Evolutionary conservation across 2,329 filamentous ascomycete genomes (phyloP), one percentile per base, ranked within the genome.

Genomic region (Aureobasidium musti): DNA sequence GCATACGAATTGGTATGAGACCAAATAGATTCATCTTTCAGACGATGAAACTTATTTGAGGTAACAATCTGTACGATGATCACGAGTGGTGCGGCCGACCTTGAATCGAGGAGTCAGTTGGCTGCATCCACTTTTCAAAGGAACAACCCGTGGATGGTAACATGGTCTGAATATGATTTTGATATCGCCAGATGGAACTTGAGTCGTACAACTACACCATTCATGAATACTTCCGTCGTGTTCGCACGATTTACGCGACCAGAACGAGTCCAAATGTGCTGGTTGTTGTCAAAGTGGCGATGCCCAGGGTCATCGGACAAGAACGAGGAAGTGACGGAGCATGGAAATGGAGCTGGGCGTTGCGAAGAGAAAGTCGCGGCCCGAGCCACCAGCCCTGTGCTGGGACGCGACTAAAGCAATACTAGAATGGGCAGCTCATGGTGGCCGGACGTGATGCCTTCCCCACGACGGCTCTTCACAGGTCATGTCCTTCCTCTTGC

Each of bases 401-500:
- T 54, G 21, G 35, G 41, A 39, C 53, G 53, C 39, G 54, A 45
- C 39, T 39, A 59, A 33, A 52, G 49, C 49, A 52, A 59, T 43
- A 37, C 23, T 45, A 56, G 54, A 30, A 43, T 28, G 54, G 53
- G 30, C 33, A 45, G 54, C 39, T 43, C 54, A 30, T 59, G 21
- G 37, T 59, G 45, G 23, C 49, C 49, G 49, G 47, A 50, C 26
- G 49, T 30, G 26, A 30, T 52, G 54, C 39, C 37, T 43, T 64
- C 61, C 61, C 61, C 61, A 63, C 39, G 41, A 37, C 47, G 41
- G 45, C 66, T 37, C 60, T 53, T 65, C 45, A 57, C 59, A 52
- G 54, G 26, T 28, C 49, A 54, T 60, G 41, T 57, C 47, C 35
- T 52, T 64, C 52, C 23, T 33, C 23, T 72, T 70, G 73, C 73